Evolutionary conservation across 192 early-diverging fungal species (phyloP).

Genomic region (Coemansia sp.): DNA sequence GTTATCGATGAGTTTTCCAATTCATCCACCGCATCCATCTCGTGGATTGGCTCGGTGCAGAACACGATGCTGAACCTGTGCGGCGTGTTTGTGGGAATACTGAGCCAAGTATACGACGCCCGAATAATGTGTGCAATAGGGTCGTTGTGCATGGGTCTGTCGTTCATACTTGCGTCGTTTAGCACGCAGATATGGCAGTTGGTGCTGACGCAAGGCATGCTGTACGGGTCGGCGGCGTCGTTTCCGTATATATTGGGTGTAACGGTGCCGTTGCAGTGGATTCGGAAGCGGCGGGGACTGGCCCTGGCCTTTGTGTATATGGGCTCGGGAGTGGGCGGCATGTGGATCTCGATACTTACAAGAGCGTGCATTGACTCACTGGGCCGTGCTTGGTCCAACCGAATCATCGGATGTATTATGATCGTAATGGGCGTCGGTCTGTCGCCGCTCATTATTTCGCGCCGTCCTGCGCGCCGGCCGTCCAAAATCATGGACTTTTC

Average conservation of each 20-base stretch:
- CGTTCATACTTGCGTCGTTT: constrained; percentile 53
- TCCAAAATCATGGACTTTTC: constrained; percentile 31
- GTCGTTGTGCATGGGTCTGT: constrained; percentile 22
- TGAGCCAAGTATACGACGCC: constrained; percentile 35
- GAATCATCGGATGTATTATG: constrained; percentile 40
- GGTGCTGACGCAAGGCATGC: constrained; percentile 49
- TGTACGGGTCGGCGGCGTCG: constrained; percentile 43
- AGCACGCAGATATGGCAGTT: constrained; percentile 56
- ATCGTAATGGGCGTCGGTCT: constrained; percentile 27
- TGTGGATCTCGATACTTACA: constrained; percentile 44
- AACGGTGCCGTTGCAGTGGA: constrained; percentile 47
- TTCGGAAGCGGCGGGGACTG: constrained; percentile 29
- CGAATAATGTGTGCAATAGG: constrained; percentile 28
- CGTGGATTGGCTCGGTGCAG: constrained; percentile 53
- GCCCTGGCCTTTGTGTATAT: constrained; percentile 38
- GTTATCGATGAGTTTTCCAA: constrained; percentile 29
- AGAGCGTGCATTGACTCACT: constrained; percentile 23
- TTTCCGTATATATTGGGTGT: constrained; percentile 51
- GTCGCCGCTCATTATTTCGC: constrained; percentile 36
- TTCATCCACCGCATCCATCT: constrained; percentile 21
- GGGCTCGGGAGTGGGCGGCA: constrained; percentile 48
- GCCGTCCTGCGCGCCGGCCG: constrained; percentile 14
- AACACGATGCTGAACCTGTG: constrained; percentile 46
- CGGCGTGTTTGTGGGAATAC: constrained; percentile 41
- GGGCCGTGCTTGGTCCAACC: constrained; percentile 41